Evolutionary conservation across 176 grass and related monocot genomes (phyloP), one percentile per base, ranked within the genome.

Genomic region (Dactylis glomerata): DNA sequence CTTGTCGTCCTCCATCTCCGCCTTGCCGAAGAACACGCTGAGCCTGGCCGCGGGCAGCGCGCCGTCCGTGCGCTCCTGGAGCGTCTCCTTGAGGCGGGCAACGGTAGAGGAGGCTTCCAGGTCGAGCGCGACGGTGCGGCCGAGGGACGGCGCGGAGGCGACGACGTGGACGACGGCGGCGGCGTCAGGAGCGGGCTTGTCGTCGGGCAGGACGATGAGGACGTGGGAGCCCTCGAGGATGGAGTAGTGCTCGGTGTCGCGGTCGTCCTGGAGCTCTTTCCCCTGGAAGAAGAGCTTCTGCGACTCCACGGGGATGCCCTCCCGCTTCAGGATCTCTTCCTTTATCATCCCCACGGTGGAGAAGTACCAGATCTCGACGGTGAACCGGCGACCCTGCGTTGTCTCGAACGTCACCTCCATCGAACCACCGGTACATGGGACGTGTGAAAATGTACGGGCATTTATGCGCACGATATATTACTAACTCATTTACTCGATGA

Each of bases 1-100:
- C 34, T 58, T 77, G 27, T 38, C 73, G 17, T 89, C 89, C 33
- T 87, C 89, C 89, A 94, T 55, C 82, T 92, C 92, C 19, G n/a
- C 45, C 82, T 82, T 82, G 5, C 15, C 74, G 44, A 85, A 36
- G 78, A 85, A 80, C 23, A 86, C 38, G 16, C 34, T 49, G 0
- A 74, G 16, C 51, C 87, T 73, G 14, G 59, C 28, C 1, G 75
- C 31, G 0, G 87, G 61, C 16, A 89, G 16, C 73, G 81, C 89
- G 14, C 82, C 84, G 67, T 77, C 62, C 6, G 72, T 86, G 13
- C 42, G 73, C 28, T 87, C 84, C 58, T 85, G 80, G 13, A 92
- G 42, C 38, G 76, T 3, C 41, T 87, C 81, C 84, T 91, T 91
- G 65, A 94, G 20, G 5, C 68, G 31, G 8, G 49, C 62, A 5